Evolutionary conservation across 768 basidiomycete species (phyloP).

Genomic region (Panaeolus cyanescens): DNA sequence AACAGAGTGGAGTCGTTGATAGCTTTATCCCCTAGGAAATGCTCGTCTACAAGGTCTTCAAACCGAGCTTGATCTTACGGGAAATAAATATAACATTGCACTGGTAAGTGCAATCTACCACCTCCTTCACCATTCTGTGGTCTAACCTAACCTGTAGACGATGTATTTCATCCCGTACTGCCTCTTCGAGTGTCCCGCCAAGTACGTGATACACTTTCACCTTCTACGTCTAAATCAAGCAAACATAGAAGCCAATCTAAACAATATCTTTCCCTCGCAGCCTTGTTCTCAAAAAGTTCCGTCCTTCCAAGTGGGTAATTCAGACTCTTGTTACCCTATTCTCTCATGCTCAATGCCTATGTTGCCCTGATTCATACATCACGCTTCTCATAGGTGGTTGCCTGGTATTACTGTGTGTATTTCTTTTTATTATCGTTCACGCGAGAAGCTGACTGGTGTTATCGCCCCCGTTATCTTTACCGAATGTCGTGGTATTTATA

Average conservation of each 20-base stretch:
- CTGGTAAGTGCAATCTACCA: conserved; percentile 39
- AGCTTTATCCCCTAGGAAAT: conserved; percentile 45
- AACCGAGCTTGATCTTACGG: conserved; percentile 54
- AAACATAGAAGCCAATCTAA: neutral
- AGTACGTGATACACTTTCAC: conserved; percentile 39
- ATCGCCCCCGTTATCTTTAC: neutral
- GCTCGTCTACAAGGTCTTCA: conserved; percentile 66
- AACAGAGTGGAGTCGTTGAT: neutral
- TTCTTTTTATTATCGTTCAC: neutral
- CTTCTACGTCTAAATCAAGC: conserved; percentile 7
- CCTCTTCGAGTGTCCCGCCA: conserved; percentile 70
- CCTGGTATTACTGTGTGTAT: conserved; percentile 60
- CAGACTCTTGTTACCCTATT: neutral
- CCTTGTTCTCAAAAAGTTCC: conserved; percentile 60
- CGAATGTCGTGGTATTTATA: neutral
- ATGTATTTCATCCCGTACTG: conserved; percentile 72
- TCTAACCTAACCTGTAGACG: conserved; percentile 40
- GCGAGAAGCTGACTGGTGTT: neutral
- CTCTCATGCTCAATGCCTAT: conserved; percentile 11
- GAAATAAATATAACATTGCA: conserved; percentile 67
- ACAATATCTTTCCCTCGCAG: conserved; percentile 21
- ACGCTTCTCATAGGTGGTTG: conserved; percentile 48
- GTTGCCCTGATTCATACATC: conserved; percentile 3
- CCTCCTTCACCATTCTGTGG: conserved; percentile 11
- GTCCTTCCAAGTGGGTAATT: conserved; percentile 53